Evolutionary conservation across 2,329 filamentous ascomycete species (phyloP).

Genomic region (Myotisia sp.): DNA sequence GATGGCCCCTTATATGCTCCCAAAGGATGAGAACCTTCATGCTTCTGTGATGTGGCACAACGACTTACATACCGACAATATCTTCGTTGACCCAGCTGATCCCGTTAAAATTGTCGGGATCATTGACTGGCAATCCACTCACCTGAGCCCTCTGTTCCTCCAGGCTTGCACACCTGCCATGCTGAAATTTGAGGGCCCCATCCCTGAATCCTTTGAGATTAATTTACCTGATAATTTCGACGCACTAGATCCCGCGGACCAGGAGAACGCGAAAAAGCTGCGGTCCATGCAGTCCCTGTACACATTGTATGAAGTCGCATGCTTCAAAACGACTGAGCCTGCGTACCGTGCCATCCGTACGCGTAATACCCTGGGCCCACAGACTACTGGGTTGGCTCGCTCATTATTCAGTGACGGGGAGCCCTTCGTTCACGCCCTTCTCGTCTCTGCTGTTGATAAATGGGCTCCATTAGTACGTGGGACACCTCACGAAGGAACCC

Average conservation of each 20-base stretch:
- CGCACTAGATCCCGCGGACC: slow-evolving; percentile 12
- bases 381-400: slow-evolving; percentile 15
- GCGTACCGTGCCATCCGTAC: slow-evolving; percentile 14
- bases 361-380: slow-evolving; percentile 14
- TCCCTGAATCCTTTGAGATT: slow-evolving; percentile 12
- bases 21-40: slow-evolving; percentile 14
- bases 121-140: slow-evolving; percentile 17
- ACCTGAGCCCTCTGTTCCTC: slow-evolving; percentile 13
- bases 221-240: slow-evolving; percentile 14
- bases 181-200: slow-evolving; percentile 15
- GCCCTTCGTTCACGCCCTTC: slow-evolving; percentile 12
- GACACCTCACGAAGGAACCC: slow-evolving; percentile 5
- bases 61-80: slow-evolving; percentile 27
- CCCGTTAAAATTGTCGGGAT: slow-evolving; percentile 13
- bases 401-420: slow-evolving; percentile 16
- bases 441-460: slow-evolving; percentile 14
- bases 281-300: slow-evolving; percentile 15
- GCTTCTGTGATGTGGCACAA: slow-evolving; percentile 27
- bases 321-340: slow-evolving; percentile 10
- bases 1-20: slow-evolving; percentile 22
- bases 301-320: slow-evolving; percentile 15
- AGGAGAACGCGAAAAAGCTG: slow-evolving; percentile 14
- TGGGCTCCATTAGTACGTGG: slow-evolving; percentile 13
- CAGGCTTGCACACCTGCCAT: slow-evolving; percentile 13
- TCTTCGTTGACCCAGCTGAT: slow-evolving; percentile 22